Conservation (phyloP, 202 grass and related monocot genomes). For the Setaria viridis region DNA sequence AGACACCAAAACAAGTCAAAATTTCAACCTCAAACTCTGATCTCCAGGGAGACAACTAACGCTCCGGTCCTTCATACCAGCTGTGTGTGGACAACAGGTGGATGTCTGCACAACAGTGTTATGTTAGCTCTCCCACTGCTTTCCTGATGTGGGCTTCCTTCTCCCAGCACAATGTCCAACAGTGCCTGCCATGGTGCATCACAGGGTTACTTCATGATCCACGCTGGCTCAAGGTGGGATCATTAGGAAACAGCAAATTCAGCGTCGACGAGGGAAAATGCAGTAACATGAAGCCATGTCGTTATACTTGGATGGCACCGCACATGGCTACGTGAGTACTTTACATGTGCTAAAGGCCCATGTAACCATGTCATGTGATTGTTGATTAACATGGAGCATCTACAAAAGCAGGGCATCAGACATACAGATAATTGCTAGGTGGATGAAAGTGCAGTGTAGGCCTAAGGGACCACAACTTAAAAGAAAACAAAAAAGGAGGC, state of each 20-base stretch:
- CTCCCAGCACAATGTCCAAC: neutral
- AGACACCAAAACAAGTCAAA: constrained; percentile 21
- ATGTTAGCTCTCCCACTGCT: constrained; percentile 17
- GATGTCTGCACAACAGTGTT: constrained; percentile 26
- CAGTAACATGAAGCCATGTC: neutral
- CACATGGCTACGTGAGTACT: constrained; percentile 24
- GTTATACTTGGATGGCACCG: neutral
- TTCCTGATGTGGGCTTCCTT: neutral
- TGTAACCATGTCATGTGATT: constrained; percentile 12
- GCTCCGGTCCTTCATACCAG: neutral
- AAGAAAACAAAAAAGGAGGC: neutral
- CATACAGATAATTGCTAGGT: constrained; percentile 24
- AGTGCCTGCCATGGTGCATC: neutral
- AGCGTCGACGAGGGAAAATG: neutral
- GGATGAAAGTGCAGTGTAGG: constrained; percentile 30
- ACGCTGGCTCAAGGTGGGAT: neutral
- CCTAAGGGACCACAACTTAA: constrained; percentile 20
- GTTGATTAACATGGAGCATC: constrained; percentile 16
- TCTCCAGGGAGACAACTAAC: neutral
- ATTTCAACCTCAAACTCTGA: constrained; percentile 26
- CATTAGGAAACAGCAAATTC: constrained; percentile 17
- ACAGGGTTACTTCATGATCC: neutral
- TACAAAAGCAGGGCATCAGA: constrained; percentile 10
- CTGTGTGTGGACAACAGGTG: constrained; percentile 6
- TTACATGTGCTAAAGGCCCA: constrained; percentile 2